Percentiles rank a stretch among this genome's conserved stretches.
phyloP scores from a whole-genome alignment of 2,329 filamentous ascomycete species.

The Arthrinium puccinioides region DNA sequence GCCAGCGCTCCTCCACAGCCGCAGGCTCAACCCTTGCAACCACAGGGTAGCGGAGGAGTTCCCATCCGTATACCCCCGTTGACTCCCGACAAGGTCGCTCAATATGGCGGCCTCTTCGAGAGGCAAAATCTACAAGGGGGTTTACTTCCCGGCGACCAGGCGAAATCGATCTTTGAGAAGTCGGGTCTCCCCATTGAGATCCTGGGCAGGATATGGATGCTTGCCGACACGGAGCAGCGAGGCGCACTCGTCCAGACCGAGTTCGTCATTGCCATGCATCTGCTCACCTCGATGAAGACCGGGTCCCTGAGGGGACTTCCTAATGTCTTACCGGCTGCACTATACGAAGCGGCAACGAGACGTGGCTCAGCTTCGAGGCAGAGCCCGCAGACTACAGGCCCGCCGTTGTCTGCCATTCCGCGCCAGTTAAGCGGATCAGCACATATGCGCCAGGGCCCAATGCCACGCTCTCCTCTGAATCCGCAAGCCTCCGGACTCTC shows the following conservation, averaged over 20 bases:
- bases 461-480: slow-evolving; percentile 42
- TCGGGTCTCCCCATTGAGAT: slow-evolving; percentile 84
- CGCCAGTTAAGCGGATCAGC: slow-evolving; percentile 72
- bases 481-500: slow-evolving; percentile 30
- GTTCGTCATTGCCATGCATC: slow-evolving; percentile 97
- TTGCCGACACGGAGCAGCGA: slow-evolving; percentile 89
- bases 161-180: slow-evolving; percentile 92
- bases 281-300: slow-evolving; percentile 85
- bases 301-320: slow-evolving; percentile 75
- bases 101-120: slow-evolving; percentile 87
- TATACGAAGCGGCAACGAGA: slow-evolving; percentile 86
- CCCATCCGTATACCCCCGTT: slow-evolving; percentile 84
- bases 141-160: slow-evolving; percentile 74
- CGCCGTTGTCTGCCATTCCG: slow-evolving; percentile 62
- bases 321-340: slow-evolving; percentile 68
- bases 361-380: slow-evolving; percentile 44
- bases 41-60: slow-evolving; percentile 53
- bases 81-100: slow-evolving; percentile 78
- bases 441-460: slow-evolving; percentile 54
- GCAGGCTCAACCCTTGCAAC: slow-evolving; percentile 34
- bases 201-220: slow-evolving; percentile 90
- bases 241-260: slow-evolving; percentile 81
- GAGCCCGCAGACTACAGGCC: slow-evolving; percentile 43
- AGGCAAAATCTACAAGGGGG: slow-evolving; percentile 74
- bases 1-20: slow-evolving; percentile 42